Conservation (phyloP, 2,329 filamentous ascomycete genomes). For the Albophoma yamanashiensis region DNA sequence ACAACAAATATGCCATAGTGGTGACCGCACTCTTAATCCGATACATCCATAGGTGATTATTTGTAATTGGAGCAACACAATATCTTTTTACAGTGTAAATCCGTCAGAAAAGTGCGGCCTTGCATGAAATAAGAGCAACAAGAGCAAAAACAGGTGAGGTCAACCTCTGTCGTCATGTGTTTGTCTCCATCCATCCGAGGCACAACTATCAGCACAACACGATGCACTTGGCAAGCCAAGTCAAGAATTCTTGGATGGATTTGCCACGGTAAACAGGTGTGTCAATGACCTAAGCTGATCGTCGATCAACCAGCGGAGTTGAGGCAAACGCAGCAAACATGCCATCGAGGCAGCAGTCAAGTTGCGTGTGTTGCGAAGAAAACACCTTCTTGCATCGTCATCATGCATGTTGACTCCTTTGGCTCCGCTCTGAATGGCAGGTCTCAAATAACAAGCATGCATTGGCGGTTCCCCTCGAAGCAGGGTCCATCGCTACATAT, state of each 20-base stretch:
- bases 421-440: too few species aligned
- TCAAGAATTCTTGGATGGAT: not conserved
- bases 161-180: not conserved
- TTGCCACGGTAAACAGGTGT: not conserved
- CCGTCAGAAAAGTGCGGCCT: not conserved
- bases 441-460: too few species aligned
- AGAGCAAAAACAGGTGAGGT: not conserved
- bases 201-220: too few species aligned
- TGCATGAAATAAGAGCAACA: not conserved
- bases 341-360: not conserved
- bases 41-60: too few species aligned
- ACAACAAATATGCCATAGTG: too few species aligned
- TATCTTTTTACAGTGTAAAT: not conserved
- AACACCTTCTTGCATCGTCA: not conserved
- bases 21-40: too few species aligned
- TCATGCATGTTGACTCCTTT: too few species aligned
- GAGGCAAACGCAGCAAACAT: not conserved
- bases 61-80: not conserved
- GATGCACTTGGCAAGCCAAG: not conserved
- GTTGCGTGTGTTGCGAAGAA: not conserved
- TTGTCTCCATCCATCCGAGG: too few species aligned
- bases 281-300: not conserved
- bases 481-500: too few species aligned
- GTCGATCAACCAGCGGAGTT: not conserved
- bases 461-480: too few species aligned